Evolutionary conservation across 225 moss, liverwort and hornwort genomes (phyloP), one percentile per base, ranked within the genome.

Genomic region (Physcomitrellopsis africana): DNA sequence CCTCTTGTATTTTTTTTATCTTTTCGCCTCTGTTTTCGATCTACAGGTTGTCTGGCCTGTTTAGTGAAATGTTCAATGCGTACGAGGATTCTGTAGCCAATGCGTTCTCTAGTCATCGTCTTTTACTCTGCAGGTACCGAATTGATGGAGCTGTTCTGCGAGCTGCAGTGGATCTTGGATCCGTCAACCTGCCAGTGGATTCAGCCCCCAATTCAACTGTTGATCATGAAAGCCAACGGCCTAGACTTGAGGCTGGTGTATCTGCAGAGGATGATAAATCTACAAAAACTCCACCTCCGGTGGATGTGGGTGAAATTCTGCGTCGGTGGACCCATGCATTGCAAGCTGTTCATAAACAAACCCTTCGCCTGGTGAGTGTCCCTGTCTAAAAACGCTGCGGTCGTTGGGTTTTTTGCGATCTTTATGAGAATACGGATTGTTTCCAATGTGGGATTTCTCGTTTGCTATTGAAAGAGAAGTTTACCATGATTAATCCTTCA

Each of bases 321-420:
- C 85, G 93, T 58, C 91, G 93, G 16, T 93, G 93, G 93, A 93
- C 93, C 45, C 93, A 93, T 82, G 93, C 91, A 26, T 79, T 93
- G 72, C 89, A 93, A 61, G 80, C 87, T 59, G 83, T 93, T 54
- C 93, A 93, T 71, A 93, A 93, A 77, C 93, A 93, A 86, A 86
- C 93, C 51, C 82, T 93, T 65, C 93, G 91, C 51, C 81, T 93
- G 76, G 93, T 93, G 76, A 70, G 82, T 59, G 75, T 11, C 19
- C 32, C 18, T 44, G 9, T 48, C 70, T 60, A n/a, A n/a, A n/a
- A n/a, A n/a, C n/a, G n/a, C n/a, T n/a, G 20, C 19, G 8, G 9
- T 27, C 13, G 27, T 17, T 71, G 0, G 18, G 48, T 13, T 27
- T 58, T 32, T 63, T n/a, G 37, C 24, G n/a, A 8, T 11, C 23